These are phyloP conservation scores for Paecilomyces sp. DNA, from an alignment of 2,329 filamentous ascomycete genomes.

Conservation along the genomic window DNA sequence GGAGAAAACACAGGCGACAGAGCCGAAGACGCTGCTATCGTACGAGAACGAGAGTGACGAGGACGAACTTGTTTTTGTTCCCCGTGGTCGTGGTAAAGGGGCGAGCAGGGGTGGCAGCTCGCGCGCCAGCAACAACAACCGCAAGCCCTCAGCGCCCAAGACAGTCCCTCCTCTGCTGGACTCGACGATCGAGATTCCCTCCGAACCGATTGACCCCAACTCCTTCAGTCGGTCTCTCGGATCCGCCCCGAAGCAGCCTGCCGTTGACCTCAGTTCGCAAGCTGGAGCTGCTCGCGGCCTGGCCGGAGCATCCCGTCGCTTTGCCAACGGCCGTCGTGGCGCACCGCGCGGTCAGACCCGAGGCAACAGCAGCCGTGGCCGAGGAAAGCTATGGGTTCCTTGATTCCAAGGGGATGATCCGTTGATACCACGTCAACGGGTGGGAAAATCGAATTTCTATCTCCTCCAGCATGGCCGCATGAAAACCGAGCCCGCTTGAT, in stretches of 20 bases:
- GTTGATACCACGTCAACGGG: background rate
- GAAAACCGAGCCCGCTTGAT: background rate
- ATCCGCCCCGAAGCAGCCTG: slow-evolving; percentile 17
- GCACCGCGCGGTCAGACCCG: slow-evolving; percentile 24
- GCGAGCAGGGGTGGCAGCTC: slow-evolving; percentile 17
- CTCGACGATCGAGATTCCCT: slow-evolving; percentile 34
- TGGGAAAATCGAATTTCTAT: background rate
- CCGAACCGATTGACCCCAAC: slow-evolving; percentile 41
- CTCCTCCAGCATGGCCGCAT: background rate
- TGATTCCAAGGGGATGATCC: slow-evolving; percentile 17
- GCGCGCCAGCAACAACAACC: slow-evolving; percentile 16
- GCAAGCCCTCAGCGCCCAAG: slow-evolving; percentile 22
- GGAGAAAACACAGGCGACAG: slow-evolving; percentile 33
- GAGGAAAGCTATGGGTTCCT: slow-evolving; percentile 40
- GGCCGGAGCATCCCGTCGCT: slow-evolving; percentile 25
- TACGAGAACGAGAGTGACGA: slow-evolving; percentile 44
- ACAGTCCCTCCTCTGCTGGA: slow-evolving; percentile 17
- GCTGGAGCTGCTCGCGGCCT: slow-evolving; percentile 26
- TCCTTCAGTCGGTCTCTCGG: slow-evolving; percentile 39
- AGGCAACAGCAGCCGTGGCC: slow-evolving; percentile 28
- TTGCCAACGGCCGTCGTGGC: slow-evolving; percentile 23
- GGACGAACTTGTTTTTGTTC: slow-evolving; percentile 41
- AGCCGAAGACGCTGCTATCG: slow-evolving; percentile 38
- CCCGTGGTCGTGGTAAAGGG: slow-evolving; percentile 33
- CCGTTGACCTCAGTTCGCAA: slow-evolving; percentile 25